Percentiles rank a stretch among this genome's conserved stretches.
Evolutionary conservation across 805 yeast species (phyloP).

Genomic region (Priceomyces carsonii): DNA sequence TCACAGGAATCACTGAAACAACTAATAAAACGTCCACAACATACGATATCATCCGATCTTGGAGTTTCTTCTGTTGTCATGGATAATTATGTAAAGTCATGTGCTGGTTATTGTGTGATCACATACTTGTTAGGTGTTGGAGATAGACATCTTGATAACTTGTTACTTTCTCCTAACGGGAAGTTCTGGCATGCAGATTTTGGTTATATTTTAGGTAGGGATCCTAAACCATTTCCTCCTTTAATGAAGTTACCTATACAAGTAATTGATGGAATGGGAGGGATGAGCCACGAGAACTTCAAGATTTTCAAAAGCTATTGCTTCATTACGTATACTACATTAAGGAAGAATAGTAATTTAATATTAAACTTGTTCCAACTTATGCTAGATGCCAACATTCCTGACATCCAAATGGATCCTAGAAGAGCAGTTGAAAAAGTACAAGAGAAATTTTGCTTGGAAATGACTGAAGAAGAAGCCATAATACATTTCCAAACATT

Average conservation of each 20-base stretch:
- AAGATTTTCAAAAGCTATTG: constrained; percentile 88
- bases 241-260: constrained; percentile 97
- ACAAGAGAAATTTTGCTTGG: constrained; percentile 90
- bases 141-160: constrained; percentile 92
- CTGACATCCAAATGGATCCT: constrained; percentile 83
- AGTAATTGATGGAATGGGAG: constrained; percentile 97
- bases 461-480: constrained; percentile 94
- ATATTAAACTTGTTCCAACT: constrained; percentile 88
- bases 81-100: constrained; percentile 93
- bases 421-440: constrained; percentile 86
- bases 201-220: constrained; percentile 94
- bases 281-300: constrained; percentile 81
- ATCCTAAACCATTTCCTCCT: constrained; percentile 99
- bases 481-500: constrained; percentile 90
- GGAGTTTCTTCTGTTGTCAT: constrained; percentile 65
- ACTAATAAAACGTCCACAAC: constrained; percentile 23
- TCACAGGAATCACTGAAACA: constrained; percentile 11
- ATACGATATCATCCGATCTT: constrained; percentile 36
- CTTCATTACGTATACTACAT: constrained; percentile 88
- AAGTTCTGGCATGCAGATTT: constrained; percentile 97
- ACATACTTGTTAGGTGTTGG: constrained; percentile 96
- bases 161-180: constrained; percentile 74
- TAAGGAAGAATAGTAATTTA: constrained; percentile 85
- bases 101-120: constrained; percentile 97
- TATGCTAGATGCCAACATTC: constrained; percentile 92